Evolutionary conservation across 2,329 filamentous ascomycete genomes (phyloP).

Genomic region (Calycina herbarum): DNA sequence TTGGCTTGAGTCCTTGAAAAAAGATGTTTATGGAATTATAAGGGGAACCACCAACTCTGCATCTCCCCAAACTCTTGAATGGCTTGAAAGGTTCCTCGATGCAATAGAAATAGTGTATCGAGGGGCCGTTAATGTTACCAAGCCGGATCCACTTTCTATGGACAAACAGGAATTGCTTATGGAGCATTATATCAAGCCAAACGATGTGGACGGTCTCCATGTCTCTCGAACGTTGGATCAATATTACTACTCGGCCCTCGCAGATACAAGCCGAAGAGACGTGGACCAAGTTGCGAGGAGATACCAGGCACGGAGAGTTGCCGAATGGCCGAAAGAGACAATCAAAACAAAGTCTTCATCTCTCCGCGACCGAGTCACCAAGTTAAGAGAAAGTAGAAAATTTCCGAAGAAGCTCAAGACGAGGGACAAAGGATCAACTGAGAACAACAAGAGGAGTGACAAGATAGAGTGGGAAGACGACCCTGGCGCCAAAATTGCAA

Average conservation of each 20-base stretch:
- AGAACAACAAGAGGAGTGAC: background rate
- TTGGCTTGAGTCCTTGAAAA: background rate
- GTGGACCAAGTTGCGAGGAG: background rate
- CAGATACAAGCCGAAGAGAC: slow-evolving; percentile 3
- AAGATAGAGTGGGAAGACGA: background rate
- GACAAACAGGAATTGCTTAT: background rate
- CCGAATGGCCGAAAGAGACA: background rate
- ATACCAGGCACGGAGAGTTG: background rate
- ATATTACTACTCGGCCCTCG: background rate
- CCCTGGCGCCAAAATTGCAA: background rate
- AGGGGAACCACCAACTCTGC: background rate
- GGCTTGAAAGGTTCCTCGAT: background rate
- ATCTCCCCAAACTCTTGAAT: background rate
- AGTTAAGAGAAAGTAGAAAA: background rate
- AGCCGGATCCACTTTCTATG: background rate
- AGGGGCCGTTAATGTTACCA: too few relatives aligned
- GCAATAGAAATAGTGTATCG: background rate
- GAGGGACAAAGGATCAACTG: background rate
- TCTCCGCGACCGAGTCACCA: background rate
- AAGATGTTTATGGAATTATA: background rate
- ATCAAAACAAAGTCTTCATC: background rate
- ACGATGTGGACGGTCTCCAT: background rate
- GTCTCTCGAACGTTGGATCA: slow-evolving; percentile 1
- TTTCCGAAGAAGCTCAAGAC: background rate
- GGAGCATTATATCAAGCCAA: background rate